Evolutionary conservation across 176 grass and related monocot species (phyloP), one percentile per base, ranked within the genome.

Genomic region (Alopecurus myosuroides): DNA sequence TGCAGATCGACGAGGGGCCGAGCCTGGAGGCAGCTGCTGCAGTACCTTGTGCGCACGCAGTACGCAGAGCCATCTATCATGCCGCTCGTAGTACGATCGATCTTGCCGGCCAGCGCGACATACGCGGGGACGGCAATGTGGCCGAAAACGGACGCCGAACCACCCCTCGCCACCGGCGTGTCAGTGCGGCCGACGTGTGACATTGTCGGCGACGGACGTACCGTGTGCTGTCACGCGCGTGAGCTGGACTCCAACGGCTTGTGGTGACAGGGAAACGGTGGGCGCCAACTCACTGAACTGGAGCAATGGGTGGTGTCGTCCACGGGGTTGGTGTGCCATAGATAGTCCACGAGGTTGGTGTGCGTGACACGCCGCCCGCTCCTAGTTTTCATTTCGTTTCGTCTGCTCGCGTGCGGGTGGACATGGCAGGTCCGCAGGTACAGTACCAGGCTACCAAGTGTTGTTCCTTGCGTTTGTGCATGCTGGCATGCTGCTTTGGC

Each of bases 131-230:
- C 46, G 65, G 64, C 57, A 81, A 62, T 48, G 70, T 77, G 83
- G 88, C 71, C 77, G 88, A 77, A 85, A 89, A 10, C 31, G 82
- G 78, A 42, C 49, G 83, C 51, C 33, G 62, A 89, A 85, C 88
- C 31, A 77, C 79, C 78, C 1, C n/a, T n/a, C n/a, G n/a, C n/a
- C n/a, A n/a, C n/a, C n/a, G n/a, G n/a, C n/a, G n/a, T n/a, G n/a
- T n/a, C n/a, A n/a, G n/a, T 15, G 23, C 70, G 60, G 4, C 60
- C 70, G 70, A 26, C 50, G 72, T 51, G 82, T 39, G 57, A 23
- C 36, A 11, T 46, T 15, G 23, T 62, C 58, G 58, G 26, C 58
- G 26, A 35, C n/a, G n/a, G 77, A 11, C 17, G 6, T 29, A 18
- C 46, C 22, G 20, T 37, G 76, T 36, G 14, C 40, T 7, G 5